These are phyloP conservation scores for Metroxylon sagu DNA, from an alignment of 176 grass and related monocot genomes.

Conservation along the genomic window DNA sequence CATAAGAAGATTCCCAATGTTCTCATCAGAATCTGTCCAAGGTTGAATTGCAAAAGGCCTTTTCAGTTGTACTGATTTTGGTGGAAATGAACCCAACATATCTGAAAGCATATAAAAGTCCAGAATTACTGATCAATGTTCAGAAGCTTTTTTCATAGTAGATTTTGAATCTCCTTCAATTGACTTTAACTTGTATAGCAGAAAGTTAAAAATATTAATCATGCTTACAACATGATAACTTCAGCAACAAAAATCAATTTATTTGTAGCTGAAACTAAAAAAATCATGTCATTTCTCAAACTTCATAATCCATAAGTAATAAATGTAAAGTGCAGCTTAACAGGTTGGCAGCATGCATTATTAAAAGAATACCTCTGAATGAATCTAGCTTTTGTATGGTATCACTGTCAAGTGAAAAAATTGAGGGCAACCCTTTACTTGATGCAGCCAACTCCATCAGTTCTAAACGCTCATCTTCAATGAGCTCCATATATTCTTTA, in stretches of 20 bases:
- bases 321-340: not conserved
- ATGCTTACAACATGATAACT: too few species aligned
- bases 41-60: constrained; percentile 60
- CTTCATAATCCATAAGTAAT: not conserved
- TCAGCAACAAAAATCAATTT: too few species aligned
- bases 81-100: constrained; percentile 77
- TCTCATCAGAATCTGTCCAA: constrained; percentile 75
- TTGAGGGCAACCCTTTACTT: constrained; percentile 77
- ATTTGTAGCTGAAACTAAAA: too few species aligned
- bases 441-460: constrained; percentile 82
- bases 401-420: constrained; percentile 73
- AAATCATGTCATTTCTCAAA: too few species aligned
- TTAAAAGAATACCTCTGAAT: constrained; percentile 59
- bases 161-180: too few species aligned
- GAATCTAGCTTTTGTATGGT: constrained; percentile 81
- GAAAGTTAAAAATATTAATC: too few species aligned
- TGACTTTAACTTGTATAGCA: too few species aligned
- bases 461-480: constrained; percentile 94
- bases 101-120: constrained; percentile 22
- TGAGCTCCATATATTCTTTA: constrained; percentile 73
- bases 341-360: too few species aligned
- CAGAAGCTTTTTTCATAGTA: too few species aligned
- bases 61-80: constrained; percentile 53
- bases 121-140: too few species aligned
- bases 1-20: constrained; percentile 88